Base-by-base conservation (phyloP, 441 rosid species). In the Metrosideros polymorpha region DNA sequence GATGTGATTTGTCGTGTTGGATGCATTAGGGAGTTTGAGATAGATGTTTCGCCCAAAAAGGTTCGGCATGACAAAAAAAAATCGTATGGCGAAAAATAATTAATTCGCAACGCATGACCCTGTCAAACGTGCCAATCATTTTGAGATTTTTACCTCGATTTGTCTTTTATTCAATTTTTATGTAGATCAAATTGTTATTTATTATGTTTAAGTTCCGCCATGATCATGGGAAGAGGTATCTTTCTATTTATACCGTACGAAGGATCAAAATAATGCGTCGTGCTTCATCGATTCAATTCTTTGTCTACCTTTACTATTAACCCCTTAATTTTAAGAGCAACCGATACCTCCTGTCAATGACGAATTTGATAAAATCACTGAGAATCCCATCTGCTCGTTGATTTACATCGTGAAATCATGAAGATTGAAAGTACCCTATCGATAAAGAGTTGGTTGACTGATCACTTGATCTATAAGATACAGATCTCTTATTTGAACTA, bases 41-140 rank as follows among this genome's bases (percentile, higher is more conserved):
- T 6, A 55, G 59, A 9, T 24, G 14, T 25, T 55, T 55, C 6
- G 25, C n/a, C 29, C 59, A 55, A 55, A 55, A 54, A 54, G n/a
- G 57, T 54, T 54, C 24, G 13, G 59, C 59, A 55, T 25, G 59
- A 55, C 1, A 9, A 24, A 24, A 54, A 22, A 54, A 4, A 54
- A 24, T 54, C 5, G 1, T 24, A 54, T 54, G 57, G 6, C 2
- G 12, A 54, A 54, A 55, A 9, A 55, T 55, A 25, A 55, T 27
- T 10, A 55, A 55, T 55, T 55, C n/a, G n/a, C 14, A 55, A 25
- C 29, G 25, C 25, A 4, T 55, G 6, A 55, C 25, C 59, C 3
- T 4, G 13, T 14, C 3, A 25, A 55, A 12, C 18, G 0, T 12
- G 0, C 14, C 0, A 4, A 56, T n/a, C 7, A 27, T 56, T 56